Evolutionary conservation across 495 filamentous ascomycete genomes (phyloP), one percentile per base, ranked within the genome.

Genomic region (Haplographium delicatum): DNA sequence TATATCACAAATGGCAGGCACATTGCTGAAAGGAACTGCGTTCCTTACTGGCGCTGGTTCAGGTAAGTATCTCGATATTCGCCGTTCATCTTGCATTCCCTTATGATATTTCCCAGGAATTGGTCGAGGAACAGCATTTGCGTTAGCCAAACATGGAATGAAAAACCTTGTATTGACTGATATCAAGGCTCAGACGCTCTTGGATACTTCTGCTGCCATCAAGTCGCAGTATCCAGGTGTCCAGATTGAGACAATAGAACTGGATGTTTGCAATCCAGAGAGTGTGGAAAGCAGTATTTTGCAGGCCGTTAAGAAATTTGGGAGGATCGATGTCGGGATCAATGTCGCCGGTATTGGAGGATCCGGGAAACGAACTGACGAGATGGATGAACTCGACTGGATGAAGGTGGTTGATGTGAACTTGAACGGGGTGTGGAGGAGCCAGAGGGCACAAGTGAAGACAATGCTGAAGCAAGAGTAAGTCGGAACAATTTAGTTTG

Each of bases 321-420:
- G 65, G 1, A 63, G 71, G 11, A 62, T 87, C 1, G 81, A 87
- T 54, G 67, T 84, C 10, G 83, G 83, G 45, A 73, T 87, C 15
- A 83, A 79, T 62, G 85, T 86, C 56, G 84, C 84, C 1, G 84
- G 84, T 1, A 69, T 87, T 11, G 83, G 79, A 80, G 70, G 79
- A 73, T 18, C 80, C 74, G 13, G 80, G 72, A 10, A 72, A 67
- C 10, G 79, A 0, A 71, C 72, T 4, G 57, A 66, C 23, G 53
- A 71, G 13, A 60, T 65, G 38, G 42, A 55, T 11, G 48, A 68
- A 30, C 59, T 52, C 2, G 65, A 72, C n/a, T 75, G 69, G 63
- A 53, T 63, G 39, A 64, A 63, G 27, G 68, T 75, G 1, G 58
- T 72, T 5, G 60, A 58, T 37, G 58, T 78, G 25, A 76, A 78